Evolutionary conservation across 192 early-diverging fungal genomes (phyloP), one percentile per base, ranked within the genome.

Genomic region (Helicostylum pulchrum): DNA sequence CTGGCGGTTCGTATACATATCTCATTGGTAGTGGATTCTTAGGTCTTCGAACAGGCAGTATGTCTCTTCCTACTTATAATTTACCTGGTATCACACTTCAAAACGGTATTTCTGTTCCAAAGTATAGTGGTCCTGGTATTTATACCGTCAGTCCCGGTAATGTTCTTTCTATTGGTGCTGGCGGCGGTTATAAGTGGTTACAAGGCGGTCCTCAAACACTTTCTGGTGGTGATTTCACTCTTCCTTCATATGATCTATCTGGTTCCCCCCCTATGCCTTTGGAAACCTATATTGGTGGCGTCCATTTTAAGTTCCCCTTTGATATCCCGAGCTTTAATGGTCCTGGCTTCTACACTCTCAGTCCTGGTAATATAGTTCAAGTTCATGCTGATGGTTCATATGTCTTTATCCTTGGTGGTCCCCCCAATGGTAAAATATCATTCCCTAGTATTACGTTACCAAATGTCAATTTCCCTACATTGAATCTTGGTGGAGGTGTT

Each of bases 151-250:
- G 17, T 21, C 55, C 55, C 10, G 51, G 51, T 30, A 52, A 30
- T 30, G 20, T 52, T 11, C 8, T 52, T 12, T 30, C 19, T 4
- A 11, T 52, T 6, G 4, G 14, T 11, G 1, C 10, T 30, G 31
- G 14, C 7, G 53, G 53, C 14, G 11, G n/a, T 44, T 59, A 59
- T 42, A 43, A 39, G 15, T 59, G 46, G 46, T 48, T 48, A 48
- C 36, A 39, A 4, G 36, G 36, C 6, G 36, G 36, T 39, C 36
- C 36, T 39, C 36, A 39, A 39, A 39, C 36, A 0, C 4, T 39
- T 0, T 5, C 36, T 39, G 36, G 9, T 39, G 46, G 46, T 48
- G 46, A 15, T 19, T 3, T 39, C 4, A 39, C 36, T 39, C 36
- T 39, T 39, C 36, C 1, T 3, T 39, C 36, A 4, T 1, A 3